phyloP scores from a whole-genome alignment of 2,329 filamentous ascomycete genomes.

The Biscogniauxia marginata region DNA sequence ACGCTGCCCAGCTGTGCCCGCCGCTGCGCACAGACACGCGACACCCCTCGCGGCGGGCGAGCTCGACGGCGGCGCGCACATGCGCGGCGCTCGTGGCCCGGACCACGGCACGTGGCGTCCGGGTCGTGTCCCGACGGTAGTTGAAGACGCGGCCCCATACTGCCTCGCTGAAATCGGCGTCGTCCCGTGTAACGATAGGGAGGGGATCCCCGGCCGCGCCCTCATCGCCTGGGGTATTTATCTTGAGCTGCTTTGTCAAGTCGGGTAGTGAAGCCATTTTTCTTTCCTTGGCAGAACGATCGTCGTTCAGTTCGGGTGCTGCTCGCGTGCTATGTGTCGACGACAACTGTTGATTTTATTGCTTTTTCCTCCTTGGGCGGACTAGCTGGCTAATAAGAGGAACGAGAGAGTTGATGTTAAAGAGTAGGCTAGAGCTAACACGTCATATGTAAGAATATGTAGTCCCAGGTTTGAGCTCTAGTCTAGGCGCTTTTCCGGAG shows the following conservation, averaged over 20 bases:
- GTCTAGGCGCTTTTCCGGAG: background rate
- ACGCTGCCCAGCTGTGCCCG: constrained; percentile 49
- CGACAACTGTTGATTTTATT: too few relatives aligned
- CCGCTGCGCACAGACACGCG: constrained; percentile 47
- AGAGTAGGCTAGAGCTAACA: background rate
- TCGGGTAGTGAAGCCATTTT: too few relatives aligned
- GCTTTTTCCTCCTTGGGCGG: too few relatives aligned
- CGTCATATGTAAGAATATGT: background rate
- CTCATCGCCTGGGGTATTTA: too few relatives aligned
- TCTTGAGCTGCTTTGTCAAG: too few relatives aligned
- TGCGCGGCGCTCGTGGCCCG: constrained; percentile 37
- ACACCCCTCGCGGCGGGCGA: constrained; percentile 37
- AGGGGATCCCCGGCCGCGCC: background rate
- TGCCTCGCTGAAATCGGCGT: constrained; percentile 25
- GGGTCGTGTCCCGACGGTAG: constrained; percentile 29
- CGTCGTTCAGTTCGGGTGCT: too few relatives aligned
- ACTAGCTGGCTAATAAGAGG: too few relatives aligned
- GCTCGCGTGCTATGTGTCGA: too few relatives aligned
- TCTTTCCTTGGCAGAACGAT: too few relatives aligned
- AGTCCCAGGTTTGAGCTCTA: background rate
- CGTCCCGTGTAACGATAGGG: constrained; percentile 11
- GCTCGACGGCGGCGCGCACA: constrained; percentile 37
- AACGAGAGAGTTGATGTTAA: too few relatives aligned
- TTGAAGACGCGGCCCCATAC: constrained; percentile 45
- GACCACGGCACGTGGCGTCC: constrained; percentile 42